Percentiles rank a stretch among this genome's conserved stretches.
phyloP scores from a whole-genome alignment of 169 alveolate species.

The Cryptosporidium viatorum region DNA sequence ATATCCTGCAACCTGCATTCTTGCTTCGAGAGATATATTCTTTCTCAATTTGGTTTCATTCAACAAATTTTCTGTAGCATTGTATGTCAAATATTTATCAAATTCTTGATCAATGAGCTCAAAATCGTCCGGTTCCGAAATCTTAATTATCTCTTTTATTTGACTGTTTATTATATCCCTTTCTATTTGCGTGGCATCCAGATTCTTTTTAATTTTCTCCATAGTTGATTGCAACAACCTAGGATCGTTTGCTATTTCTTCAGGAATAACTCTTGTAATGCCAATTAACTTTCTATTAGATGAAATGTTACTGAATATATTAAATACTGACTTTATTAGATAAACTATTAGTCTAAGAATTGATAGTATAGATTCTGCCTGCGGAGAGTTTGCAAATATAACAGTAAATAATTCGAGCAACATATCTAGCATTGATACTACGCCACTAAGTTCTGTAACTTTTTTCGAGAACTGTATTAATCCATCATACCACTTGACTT shows the following conservation, averaged over 20 bases:
- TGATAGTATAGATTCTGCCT: conserved; percentile 44
- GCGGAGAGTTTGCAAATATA: conserved; percentile 24
- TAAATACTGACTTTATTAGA: conserved; percentile 45
- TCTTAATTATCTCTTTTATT: neutral
- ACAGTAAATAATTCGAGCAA: conserved; percentile 28
- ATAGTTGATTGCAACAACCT: conserved; percentile 17
- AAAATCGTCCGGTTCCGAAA: conserved; percentile 11
- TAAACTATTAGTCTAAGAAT: conserved; percentile 47
- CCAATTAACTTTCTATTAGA: conserved; percentile 43
- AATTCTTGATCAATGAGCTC: conserved; percentile 8
- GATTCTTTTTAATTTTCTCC: conserved; percentile 4
- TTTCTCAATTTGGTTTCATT: neutral
- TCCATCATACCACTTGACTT: conserved; percentile 73
- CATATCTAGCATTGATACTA: conserved; percentile 63
- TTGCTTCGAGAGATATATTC: neutral
- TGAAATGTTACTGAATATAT: conserved; percentile 11
- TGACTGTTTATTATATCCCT: conserved; percentile 15
- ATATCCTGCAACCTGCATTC: neutral
- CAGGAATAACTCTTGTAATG: conserved; percentile 44
- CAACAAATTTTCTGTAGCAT: neutral
- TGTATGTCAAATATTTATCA: conserved; percentile 3
- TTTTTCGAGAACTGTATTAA: conserved; percentile 40
- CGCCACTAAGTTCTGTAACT: conserved; percentile 38
- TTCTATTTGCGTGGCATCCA: conserved; percentile 15
- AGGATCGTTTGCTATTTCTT: conserved; percentile 42